Base-by-base conservation (phyloP, 768 basidiomycete genomes). In the Kwoniella heveanensis region DNA sequence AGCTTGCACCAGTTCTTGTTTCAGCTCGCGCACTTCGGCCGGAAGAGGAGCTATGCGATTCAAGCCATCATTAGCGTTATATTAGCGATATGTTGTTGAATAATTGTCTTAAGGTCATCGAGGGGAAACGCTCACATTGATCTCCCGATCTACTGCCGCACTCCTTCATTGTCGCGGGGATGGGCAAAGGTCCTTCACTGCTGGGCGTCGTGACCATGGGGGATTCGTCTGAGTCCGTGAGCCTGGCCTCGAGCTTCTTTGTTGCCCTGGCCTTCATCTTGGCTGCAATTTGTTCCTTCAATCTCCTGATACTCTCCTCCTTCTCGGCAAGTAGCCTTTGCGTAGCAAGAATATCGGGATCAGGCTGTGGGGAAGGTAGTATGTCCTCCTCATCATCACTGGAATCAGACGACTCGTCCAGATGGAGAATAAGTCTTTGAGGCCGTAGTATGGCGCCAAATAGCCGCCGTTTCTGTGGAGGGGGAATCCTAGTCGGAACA, bases 201-300 rank as follows among this genome's bases (percentile, higher is more conserved):
- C 39, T 44, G 9, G 39, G 39, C 17, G 39, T 19, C 19, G 4
- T 8, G 39, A 19, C 19, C 10, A 44, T 44, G 4, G 39, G 39
- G 6, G 32, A 36, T 36, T 13, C 32, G 32, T 13, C 46, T 22
- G 46, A 19, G 6, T 47, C 46, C 19, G 39, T n/a, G 30, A 9
- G 1, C 10, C 29, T 50, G n/a, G 6, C 54, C 32, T 52, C 30
- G 9, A 44, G 6, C 48, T 54, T 47, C 21, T 55, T 57, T 47
- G 51, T 48, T 26, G 51, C 48, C 53, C 54, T 64, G 8, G 65
- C 68, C 39, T 63, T 69, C 71, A 72, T 66, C 44, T 54, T 37
- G 25, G 26, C 61, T 15, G 69, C 70, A 32, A 76, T 76, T 48
- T 71, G 62, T 46, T 73, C 74, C 56, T 62, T 69, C 39, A 76